Evolutionary conservation across 2,329 filamentous ascomycete genomes (phyloP).

Genomic region (Penicillium capsulatum): DNA sequence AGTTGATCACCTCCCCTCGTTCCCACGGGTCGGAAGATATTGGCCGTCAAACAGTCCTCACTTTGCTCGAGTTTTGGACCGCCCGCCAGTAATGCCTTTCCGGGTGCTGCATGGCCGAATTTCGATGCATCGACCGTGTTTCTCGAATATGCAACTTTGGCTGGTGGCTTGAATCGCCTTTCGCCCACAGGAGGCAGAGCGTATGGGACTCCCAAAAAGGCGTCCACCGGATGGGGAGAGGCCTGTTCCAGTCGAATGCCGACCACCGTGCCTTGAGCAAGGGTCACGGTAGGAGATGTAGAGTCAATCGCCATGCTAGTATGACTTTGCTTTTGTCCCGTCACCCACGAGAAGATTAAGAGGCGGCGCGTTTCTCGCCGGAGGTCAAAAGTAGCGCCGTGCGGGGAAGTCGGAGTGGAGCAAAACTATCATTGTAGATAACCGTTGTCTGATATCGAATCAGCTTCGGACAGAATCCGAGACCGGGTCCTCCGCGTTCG

Average conservation of each 20-base stretch:
- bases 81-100: slow-evolving; percentile 48
- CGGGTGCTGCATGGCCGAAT: slow-evolving; percentile 33
- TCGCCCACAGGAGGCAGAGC: slow-evolving; percentile 46
- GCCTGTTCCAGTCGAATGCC: slow-evolving; percentile 24
- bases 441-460: too few species aligned
- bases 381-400: too few species aligned
- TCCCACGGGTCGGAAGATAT: slow-evolving; percentile 37
- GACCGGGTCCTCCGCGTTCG: too few species aligned
- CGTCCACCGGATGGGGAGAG: slow-evolving; percentile 29
- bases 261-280: slow-evolving; percentile 30
- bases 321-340: too few species aligned
- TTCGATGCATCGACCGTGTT: slow-evolving; percentile 35
- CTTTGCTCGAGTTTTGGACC: slow-evolving; percentile 48
- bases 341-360: too few species aligned
- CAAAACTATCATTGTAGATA: too few species aligned
- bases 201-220: slow-evolving; percentile 51
- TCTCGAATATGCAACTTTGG: slow-evolving; percentile 20
- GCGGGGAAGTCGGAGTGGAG: too few species aligned
- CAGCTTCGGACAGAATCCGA: too few species aligned
- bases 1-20: slow-evolving; percentile 21
- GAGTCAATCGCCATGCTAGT: neutral
- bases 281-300: slow-evolving; percentile 11
- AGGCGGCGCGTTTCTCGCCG: slow-evolving; percentile 16
- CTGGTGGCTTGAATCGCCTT: slow-evolving; percentile 44
- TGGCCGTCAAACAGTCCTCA: slow-evolving; percentile 43